Conservation (phyloP, 2,329 filamentous ascomycete species). For the Amauroascus verrucosus region DNA sequence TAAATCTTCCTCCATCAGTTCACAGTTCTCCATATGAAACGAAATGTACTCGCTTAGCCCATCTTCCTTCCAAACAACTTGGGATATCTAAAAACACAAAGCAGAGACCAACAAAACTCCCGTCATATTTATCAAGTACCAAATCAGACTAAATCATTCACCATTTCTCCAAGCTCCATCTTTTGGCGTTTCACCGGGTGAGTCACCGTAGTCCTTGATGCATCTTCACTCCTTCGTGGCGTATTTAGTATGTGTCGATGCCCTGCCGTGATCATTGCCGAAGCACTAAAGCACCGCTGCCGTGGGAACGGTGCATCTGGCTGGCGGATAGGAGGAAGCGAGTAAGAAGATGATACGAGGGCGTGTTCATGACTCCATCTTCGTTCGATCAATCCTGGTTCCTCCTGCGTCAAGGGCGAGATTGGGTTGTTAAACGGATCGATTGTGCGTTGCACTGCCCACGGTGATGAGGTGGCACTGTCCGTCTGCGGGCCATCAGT, state of each 20-base stretch:
- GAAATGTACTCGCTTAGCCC: not conserved
- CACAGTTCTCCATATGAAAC: too few relatives aligned
- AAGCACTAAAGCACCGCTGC: conserved; percentile 3
- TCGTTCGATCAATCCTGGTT: conserved; percentile 4
- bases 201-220: conserved; percentile 3
- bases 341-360: not conserved
- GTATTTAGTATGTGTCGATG: conserved; percentile 7
- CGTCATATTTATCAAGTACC: not conserved
- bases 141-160: conserved; percentile 14
- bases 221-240: not conserved
- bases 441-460: not conserved
- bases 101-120: not conserved
- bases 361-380: conserved; percentile 10
- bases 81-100: not conserved
- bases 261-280: not conserved
- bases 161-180: conserved; percentile 19
- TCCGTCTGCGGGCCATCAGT: not conserved
- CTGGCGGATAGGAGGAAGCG: conserved; percentile 7
- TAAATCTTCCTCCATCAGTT: too few relatives aligned
- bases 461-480: conserved; percentile 4
- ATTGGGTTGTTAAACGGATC: not conserved
- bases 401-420: conserved; percentile 3
- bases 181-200: conserved; percentile 15
- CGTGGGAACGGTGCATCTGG: not conserved
- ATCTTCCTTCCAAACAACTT: not conserved